Base-by-base conservation (phyloP, 129 eudicot genomes). In the Glebionis coronaria region DNA sequence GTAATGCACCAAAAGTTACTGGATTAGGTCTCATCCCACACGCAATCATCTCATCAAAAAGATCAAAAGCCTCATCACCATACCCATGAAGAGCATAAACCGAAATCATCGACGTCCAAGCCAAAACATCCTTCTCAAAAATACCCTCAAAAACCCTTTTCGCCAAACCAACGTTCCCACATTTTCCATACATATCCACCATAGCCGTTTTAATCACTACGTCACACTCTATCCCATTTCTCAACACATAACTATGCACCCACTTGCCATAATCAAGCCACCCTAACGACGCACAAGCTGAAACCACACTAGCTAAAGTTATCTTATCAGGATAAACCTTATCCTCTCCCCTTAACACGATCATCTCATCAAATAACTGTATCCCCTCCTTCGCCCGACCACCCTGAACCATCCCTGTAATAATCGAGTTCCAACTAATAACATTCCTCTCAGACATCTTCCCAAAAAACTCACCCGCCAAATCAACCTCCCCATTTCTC, bases 51-150 rank as follows among this genome's bases (percentile, higher is more conserved):
- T 77, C 74, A 18, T 51, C 67, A 14, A 91, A 85, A 63, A 88
- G 69, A 78, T 77, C 63, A 69, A 91, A 79, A 57, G 96, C 96
- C 65, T 85, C 84, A 18, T 61, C 28, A 1, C 88, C 85, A 75
- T 72, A 66, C 69, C 96, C 97, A 61, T 91, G 90, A 70, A 77
- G 81, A 5, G 94, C 90, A 67, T 78, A 85, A 15, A 79, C 90
- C 5, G 97, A 91, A 13, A 91, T 85, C 96, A 87, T 91, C 16
- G 96, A 82, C 4, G 97, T 85, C 97, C 97, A 91, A 20, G 94
- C 82, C 54, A 88, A 69, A 75, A 88, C 82, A 81, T 91, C 97
- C 76, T 85, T 91, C 4, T 52, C 61, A 6, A 51, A 67, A 78
- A 85, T 83, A 50, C 69, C 76, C 50, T 29, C 52, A 53, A 85